Evolutionary conservation across 2,329 filamentous ascomycete genomes (phyloP), one percentile per base, ranked within the genome.

Genomic region (Penicillium sp.): DNA sequence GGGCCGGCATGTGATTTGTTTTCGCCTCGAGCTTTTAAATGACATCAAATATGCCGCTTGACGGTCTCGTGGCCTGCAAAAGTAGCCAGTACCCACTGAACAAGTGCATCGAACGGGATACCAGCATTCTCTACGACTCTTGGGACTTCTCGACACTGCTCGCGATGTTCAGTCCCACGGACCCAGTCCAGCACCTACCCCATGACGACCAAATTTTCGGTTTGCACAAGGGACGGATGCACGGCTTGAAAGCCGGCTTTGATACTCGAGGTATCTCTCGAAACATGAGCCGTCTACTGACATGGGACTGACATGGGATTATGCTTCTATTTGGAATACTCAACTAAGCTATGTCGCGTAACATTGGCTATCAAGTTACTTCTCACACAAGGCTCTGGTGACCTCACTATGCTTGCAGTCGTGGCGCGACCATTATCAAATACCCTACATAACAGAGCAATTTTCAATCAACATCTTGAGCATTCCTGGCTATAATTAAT

Each of bases 1-100:
- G 92, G 93, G 92, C 89, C 48, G 91, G 89, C 28, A 94, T 96
- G 86, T 96, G 81, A 82, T 44, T 24, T 7, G 21, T 26, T 7
- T 18, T 24, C 24, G 26, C n/a, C 18, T 45, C 16, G 16, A 12
- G 42, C 29, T 13, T 13, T 18, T 21, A 0, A 29, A 10, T 16
- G n/a, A 21, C 10, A 33, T 44, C 28, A 13, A 9, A 23, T 8
- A 45, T 31, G 16, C 42, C 26, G 16, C 29, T 45, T 31, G 15
- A 8, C 24, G 24, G 29, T 10, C 33, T 42, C 24, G 24, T 42
- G 8, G 8, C 16, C 21, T 15, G 34, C 34, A 38, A 38, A 38
- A 18, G 34, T 16, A 39, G 16, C 4, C 16, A 21, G 3, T 10
- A 21, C 6, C 16, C 16, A 39, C 18, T 23, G 34, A 18, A 12